Conservation (phyloP, 768 basidiomycete genomes). For the Candolleomyces eurysporus region DNA sequence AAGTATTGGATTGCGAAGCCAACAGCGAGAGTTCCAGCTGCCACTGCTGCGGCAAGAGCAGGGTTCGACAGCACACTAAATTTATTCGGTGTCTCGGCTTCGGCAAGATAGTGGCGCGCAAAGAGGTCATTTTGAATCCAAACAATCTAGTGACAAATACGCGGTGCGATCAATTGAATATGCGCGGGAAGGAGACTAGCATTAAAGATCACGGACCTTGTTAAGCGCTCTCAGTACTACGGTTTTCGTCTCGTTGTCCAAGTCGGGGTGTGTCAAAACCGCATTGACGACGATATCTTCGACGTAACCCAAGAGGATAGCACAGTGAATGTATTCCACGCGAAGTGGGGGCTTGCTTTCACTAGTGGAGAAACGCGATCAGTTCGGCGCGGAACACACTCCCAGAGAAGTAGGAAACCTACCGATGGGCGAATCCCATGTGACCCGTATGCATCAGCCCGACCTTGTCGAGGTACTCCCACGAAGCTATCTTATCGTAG, state of each 20-base stretch:
- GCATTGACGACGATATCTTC: constrained; percentile 42
- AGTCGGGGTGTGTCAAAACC: constrained; percentile 38
- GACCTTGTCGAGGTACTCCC: constrained; percentile 48
- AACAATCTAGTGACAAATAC: constrained; percentile 33
- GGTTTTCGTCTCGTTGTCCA: constrained; percentile 34
- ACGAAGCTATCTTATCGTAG: constrained; percentile 38
- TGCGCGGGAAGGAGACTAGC: background rate
- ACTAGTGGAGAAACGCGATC: constrained; percentile 8
- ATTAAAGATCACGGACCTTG: constrained; percentile 32
- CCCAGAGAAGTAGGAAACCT: constrained; percentile 2
- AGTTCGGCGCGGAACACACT: background rate
- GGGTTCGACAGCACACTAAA: background rate
- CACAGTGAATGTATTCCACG: constrained; percentile 39
- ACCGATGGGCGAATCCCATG: constrained; percentile 43
- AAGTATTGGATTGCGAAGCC: background rate
- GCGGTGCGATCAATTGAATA: background rate
- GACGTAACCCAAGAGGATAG: constrained; percentile 43
- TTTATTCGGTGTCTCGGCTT: constrained; percentile 8
- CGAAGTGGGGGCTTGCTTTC: constrained; percentile 29
- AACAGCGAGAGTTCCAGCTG: background rate
- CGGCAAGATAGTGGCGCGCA: constrained; percentile 40
- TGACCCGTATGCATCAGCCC: constrained; percentile 50
- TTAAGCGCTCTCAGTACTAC: constrained; percentile 41
- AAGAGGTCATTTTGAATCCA: constrained; percentile 53
- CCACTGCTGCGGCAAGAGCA: background rate